Base-by-base conservation (phyloP, 768 basidiomycete species). In the Leucosporidium yakuticum region DNA sequence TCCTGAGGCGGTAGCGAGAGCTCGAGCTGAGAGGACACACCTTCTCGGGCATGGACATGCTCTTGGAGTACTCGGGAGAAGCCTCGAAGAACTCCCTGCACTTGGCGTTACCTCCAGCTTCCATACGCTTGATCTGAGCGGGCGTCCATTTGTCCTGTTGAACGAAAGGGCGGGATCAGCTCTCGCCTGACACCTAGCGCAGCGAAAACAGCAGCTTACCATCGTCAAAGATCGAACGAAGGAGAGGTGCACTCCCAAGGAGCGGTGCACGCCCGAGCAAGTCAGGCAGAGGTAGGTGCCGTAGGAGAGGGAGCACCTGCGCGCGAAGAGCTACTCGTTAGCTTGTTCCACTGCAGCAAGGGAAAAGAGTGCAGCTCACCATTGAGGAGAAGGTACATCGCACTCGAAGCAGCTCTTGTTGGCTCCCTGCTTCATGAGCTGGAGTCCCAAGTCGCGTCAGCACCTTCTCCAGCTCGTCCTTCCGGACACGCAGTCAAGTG, bases 221-320 rank as follows among this genome's bases (percentile, higher is more conserved):
- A 66, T 63, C 27, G 65, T 64, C 48, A 67, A 32, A 9, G 53
- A 65, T 7, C 70, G 51, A 34, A 73, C 73, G 64, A 73, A 71
- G 49, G 75, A 77, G 77, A 97, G 85, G 79, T 98, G 95, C 21
- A 96, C 93, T 53, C 95, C 95, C 76, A 96, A 91, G 4, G 90
- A 88, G 80, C 90, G 81, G 80, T 94, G 93, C 50, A 91, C 76
- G 31, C 81, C 81, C 19, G 78, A 79, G 72, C 82, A 83, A 39
- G 91, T 78, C 29, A 99, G 82, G 79, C 95, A 99, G 64, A 97
- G 84, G 77, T 95, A 94, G 65, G 91, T 83, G 48, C 90, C 81
- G 72, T 79, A 81, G 64, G 69, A 69, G 50, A 70, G 64, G 48
- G 64, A 62, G 61, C 63, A 65, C 68, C 63, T 36, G 32, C 50